These are phyloP conservation scores for Cercospora sojina DNA, from an alignment of 2,329 filamentous ascomycete species.

Conservation along the genomic window DNA sequence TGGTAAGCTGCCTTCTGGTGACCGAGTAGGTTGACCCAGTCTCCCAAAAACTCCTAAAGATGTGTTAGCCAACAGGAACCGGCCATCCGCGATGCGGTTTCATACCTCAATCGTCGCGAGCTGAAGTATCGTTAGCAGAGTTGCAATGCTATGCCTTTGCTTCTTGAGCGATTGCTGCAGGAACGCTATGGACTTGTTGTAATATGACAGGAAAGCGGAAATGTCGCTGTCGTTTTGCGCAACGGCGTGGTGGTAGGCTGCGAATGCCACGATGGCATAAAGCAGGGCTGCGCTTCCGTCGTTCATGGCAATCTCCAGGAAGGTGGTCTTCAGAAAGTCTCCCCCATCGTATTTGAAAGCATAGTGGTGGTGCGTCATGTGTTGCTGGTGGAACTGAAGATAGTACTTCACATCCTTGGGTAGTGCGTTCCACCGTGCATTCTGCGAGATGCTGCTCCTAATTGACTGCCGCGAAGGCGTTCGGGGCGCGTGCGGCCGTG, in stretches of 20 bases:
- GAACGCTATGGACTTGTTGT: constrained; percentile 80
- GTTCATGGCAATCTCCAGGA: constrained; percentile 70
- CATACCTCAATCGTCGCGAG: constrained; percentile 88
- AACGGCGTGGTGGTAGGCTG: constrained; percentile 81
- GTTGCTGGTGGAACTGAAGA: constrained; percentile 72
- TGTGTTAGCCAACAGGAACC: not conserved
- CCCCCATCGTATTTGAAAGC: constrained; percentile 69
- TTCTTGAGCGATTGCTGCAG: constrained; percentile 70
- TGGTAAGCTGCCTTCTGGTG: constrained; percentile 88
- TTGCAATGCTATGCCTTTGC: constrained; percentile 70
- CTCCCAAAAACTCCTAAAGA: constrained; percentile 81
- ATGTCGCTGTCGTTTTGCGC: constrained; percentile 69
- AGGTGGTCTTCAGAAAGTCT: constrained; percentile 69
- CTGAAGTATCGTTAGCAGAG: constrained; percentile 82
- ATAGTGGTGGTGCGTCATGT: constrained; percentile 81
- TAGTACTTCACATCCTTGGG: constrained; percentile 71
- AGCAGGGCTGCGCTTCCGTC: constrained; percentile 70
- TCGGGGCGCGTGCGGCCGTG: constrained; percentile 23
- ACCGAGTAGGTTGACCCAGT: constrained; percentile 90
- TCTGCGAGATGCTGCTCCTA: constrained; percentile 29
- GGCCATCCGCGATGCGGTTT: constrained; percentile 2
- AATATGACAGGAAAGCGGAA: constrained; percentile 80
- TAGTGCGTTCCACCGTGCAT: constrained; percentile 34
- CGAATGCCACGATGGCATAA: constrained; percentile 82
- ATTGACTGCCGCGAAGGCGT: constrained; percentile 27